A percentile compares a stretch with the other conserved stretches of the same genome.
phyloP scores from a whole-genome alignment of 179 eudicot genomes.

The Beta corolliflora region DNA sequence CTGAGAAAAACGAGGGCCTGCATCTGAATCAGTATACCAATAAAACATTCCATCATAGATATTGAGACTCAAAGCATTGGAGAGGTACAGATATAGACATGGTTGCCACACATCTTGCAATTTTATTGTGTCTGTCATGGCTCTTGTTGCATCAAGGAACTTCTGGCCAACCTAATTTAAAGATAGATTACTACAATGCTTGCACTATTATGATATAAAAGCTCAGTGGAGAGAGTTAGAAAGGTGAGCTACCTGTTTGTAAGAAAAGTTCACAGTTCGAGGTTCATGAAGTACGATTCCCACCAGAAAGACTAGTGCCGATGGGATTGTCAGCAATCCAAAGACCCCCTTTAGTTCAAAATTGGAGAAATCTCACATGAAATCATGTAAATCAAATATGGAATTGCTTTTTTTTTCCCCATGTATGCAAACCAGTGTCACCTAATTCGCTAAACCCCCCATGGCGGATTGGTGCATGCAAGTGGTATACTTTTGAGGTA shows the following conservation, averaged over 20 bases:
- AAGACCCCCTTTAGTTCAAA: slow-evolving; percentile 64
- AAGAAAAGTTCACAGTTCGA: slow-evolving; percentile 44
- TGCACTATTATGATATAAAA: slow-evolving; percentile 5
- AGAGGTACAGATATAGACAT: slow-evolving; percentile 81
- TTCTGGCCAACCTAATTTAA: slow-evolving; percentile 56
- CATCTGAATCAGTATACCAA: slow-evolving; percentile 77
- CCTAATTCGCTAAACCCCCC: too few relatives aligned
- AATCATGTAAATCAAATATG: slow-evolving; percentile 9
- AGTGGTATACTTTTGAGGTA: too few relatives aligned
- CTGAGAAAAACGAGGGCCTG: slow-evolving; percentile 84
- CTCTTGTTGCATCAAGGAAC: slow-evolving; percentile 56
- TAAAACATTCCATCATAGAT: slow-evolving; percentile 89
- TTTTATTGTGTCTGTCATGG: slow-evolving; percentile 83
- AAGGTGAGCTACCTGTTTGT: slow-evolving; percentile 53
- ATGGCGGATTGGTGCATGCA: too few relatives aligned
- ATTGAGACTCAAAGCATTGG: slow-evolving; percentile 66
- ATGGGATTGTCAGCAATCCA: slow-evolving; percentile 76
- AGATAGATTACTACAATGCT: background rate
- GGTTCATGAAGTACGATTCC: slow-evolving; percentile 78
- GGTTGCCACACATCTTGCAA: slow-evolving; percentile 89
- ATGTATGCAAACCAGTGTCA: too few relatives aligned
- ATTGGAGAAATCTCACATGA: slow-evolving; percentile 12
- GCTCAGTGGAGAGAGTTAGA: background rate
- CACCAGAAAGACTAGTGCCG: slow-evolving; percentile 59
- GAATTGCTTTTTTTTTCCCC: background rate